Evolutionary conservation across 108 stramenopile genomes (phyloP).

Genomic region (Cyclotella sp.): DNA sequence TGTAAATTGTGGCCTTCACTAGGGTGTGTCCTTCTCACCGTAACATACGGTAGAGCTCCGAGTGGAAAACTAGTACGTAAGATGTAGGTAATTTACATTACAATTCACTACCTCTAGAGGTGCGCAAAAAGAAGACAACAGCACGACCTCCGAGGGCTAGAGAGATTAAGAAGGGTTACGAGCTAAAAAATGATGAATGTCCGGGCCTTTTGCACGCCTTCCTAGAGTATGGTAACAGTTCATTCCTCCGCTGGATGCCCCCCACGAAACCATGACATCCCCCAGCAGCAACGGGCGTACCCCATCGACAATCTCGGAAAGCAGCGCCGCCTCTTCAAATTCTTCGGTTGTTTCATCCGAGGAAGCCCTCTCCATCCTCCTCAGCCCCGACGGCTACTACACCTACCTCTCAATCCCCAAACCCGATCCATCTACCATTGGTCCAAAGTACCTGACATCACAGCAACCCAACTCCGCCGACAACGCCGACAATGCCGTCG

Average conservation of each 20-base stretch:
- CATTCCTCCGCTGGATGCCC: background rate
- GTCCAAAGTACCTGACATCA: constrained; percentile 6
- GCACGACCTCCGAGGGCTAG: no score
- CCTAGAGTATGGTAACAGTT: no score
- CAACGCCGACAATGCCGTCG: constrained; percentile 30
- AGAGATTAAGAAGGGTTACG: no score
- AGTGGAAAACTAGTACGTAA: no score
- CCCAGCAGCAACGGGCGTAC: constrained; percentile 5
- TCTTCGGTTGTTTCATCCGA: constrained; percentile 30
- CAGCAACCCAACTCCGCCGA: background rate
- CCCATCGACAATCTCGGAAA: constrained; percentile 7
- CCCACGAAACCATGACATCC: background rate
- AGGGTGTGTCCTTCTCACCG: no score
- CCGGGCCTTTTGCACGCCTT: no score
- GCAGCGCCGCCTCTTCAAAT: constrained; percentile 1
- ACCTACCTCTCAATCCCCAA: constrained; percentile 72
- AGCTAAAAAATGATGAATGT: no score
- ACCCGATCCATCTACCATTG: constrained; percentile 16
- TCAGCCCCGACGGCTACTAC: constrained; percentile 88
- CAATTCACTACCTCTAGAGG: no score
- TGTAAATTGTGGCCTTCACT: no score
- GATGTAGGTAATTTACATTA: no score
- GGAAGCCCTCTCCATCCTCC: constrained; percentile 71
- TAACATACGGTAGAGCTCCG: no score
- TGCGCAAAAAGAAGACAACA: no score